Percentiles rank a stretch among this genome's conserved stretches.
phyloP scores from a whole-genome alignment of 108 stramenopile genomes.

The Cyclostephanos tholiformis region DNA sequence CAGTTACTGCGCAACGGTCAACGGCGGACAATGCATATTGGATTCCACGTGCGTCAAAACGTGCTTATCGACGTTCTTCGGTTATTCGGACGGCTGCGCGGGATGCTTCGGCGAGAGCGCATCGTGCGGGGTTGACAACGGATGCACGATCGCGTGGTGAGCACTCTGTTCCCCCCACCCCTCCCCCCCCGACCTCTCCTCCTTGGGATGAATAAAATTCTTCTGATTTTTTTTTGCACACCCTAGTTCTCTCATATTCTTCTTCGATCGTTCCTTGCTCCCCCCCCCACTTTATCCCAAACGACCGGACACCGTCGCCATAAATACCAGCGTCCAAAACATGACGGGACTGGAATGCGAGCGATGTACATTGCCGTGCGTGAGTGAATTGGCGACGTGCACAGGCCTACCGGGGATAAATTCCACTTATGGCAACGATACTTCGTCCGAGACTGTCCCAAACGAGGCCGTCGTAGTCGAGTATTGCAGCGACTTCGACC shows the following conservation, averaged over 20 bases:
- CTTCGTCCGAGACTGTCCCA: neutral
- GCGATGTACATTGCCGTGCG: slow-evolving; percentile 45
- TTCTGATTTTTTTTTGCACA: too few relatives aligned
- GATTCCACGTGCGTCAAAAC: slow-evolving; percentile 17
- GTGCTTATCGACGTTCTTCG: slow-evolving; percentile 24
- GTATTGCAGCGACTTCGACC: slow-evolving; percentile 44
- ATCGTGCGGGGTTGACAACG: slow-evolving; percentile 18
- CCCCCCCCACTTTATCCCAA: too few relatives aligned
- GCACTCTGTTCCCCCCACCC: neutral
- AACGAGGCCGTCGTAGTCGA: slow-evolving; percentile 12
- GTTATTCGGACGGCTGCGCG: slow-evolving; percentile 24
- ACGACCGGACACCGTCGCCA: too few relatives aligned
- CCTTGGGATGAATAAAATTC: too few relatives aligned
- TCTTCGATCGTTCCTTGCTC: too few relatives aligned
- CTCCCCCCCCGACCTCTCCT: too few relatives aligned
- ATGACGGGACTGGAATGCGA: slow-evolving; percentile 34
- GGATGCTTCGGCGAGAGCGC: slow-evolving; percentile 38
- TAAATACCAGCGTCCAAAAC: slow-evolving; percentile 25
- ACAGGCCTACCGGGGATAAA: slow-evolving; percentile 35
- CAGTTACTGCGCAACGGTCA: slow-evolving; percentile 31
- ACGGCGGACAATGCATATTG: slow-evolving; percentile 20
- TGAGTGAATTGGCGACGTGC: slow-evolving; percentile 31
- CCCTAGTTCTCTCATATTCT: too few relatives aligned
- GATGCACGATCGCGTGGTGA: slow-evolving; percentile 28
- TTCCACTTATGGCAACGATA: slow-evolving; percentile 1